Conservation (phyloP, 495 filamentous ascomycete genomes). For the Neurospora sp. region DNA sequence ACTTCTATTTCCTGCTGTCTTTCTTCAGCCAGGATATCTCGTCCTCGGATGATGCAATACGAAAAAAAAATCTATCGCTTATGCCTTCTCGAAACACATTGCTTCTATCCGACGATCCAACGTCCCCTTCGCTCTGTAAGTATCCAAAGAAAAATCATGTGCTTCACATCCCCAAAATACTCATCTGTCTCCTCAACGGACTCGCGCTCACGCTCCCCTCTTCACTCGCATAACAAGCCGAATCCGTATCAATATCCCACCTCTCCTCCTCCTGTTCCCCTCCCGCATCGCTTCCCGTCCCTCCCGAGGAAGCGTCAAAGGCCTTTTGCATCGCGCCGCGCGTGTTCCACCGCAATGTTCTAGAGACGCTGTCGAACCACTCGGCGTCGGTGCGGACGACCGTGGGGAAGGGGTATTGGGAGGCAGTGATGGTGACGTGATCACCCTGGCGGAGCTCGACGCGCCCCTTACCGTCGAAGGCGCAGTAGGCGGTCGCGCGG, state of each 20-base stretch:
- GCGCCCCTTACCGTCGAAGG: conserved; percentile 92
- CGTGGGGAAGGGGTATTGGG: conserved; percentile 91
- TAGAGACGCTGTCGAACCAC: conserved; percentile 89
- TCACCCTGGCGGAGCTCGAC: conserved; percentile 87
- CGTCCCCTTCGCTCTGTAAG: not conserved
- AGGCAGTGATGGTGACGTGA: conserved; percentile 87
- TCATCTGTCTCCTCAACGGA: conserved; percentile 60
- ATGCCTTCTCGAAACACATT: not conserved
- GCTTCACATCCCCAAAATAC: conserved; percentile 40
- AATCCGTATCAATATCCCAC: conserved; percentile 84
- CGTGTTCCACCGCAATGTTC: conserved; percentile 88
- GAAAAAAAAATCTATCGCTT: not conserved
- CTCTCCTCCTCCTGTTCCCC: conserved; percentile 44
- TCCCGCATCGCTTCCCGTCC: conserved; percentile 20
- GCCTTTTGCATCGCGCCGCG: conserved; percentile 77
- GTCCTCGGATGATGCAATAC: not conserved
- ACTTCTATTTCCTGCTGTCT: not conserved
- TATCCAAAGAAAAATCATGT: not conserved
- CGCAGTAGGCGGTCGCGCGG: conserved; percentile 86
- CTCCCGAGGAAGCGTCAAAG: conserved; percentile 42
- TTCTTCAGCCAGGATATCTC: not conserved
- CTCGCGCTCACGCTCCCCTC: conserved; percentile 50
- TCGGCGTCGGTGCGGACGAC: conserved; percentile 71
- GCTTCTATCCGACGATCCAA: not conserved
- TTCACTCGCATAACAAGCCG: conserved; percentile 54